Evolutionary conservation across 768 basidiomycete species (phyloP).

Genomic region (Pleurotus djamor): DNA sequence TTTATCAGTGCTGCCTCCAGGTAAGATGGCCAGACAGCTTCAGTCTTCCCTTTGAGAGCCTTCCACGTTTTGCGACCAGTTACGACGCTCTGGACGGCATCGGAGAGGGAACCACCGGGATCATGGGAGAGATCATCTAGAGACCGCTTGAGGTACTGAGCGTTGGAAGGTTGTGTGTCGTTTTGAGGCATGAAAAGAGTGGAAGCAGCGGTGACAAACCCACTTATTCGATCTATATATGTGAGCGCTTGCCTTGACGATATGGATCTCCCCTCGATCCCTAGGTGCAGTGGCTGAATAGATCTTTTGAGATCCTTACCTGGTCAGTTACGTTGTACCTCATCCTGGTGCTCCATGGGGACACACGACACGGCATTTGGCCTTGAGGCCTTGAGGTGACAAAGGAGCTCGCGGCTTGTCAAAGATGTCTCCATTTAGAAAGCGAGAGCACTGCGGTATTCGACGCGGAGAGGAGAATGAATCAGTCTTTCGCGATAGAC

Average conservation of each 20-base stretch:
- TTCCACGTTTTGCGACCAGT: conserved; percentile 58
- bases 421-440: too few species aligned
- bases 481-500: too few species aligned
- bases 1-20: conserved; percentile 61
- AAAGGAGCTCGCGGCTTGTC: too few species aligned
- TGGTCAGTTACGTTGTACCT: neutral
- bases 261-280: conserved; percentile 2
- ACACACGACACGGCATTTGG: too few species aligned
- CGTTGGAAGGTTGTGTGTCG: neutral
- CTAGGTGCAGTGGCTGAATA: conserved; percentile 2
- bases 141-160: neutral
- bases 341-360: neutral
- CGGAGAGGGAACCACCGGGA: neutral
- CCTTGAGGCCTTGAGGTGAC: too few species aligned
- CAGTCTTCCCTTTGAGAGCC: conserved; percentile 45
- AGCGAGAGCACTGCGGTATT: too few species aligned
- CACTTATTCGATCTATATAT: neutral
- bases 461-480: too few species aligned
- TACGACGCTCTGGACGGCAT: conserved; percentile 26
- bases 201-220: neutral
- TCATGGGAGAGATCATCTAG: conserved; percentile 2
- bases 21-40: conserved; percentile 62
- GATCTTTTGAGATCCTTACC: neutral
- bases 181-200: neutral
- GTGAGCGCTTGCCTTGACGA: neutral